A percentile compares a stretch with the other conserved stretches of the same genome.
phyloP scores from a whole-genome alignment of 2,329 filamentous ascomycete genomes.

The Beauveria pseudobassiana region DNA sequence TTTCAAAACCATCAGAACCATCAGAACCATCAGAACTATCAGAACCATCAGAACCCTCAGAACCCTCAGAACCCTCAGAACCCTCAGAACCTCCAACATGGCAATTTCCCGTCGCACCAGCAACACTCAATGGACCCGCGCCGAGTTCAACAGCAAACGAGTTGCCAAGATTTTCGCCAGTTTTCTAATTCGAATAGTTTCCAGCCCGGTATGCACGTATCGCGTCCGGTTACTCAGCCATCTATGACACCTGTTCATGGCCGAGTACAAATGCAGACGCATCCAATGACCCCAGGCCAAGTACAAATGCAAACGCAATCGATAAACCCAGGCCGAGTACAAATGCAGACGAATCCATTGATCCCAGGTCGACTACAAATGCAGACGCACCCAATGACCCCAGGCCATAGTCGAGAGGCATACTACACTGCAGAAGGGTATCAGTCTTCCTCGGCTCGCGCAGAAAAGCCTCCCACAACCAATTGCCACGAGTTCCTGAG shows the following conservation, averaged over 20 bases:
- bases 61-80: no score
- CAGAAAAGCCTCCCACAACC: neutral
- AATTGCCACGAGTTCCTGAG: neutral
- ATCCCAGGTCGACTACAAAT: no score
- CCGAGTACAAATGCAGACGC: neutral
- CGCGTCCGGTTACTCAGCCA: neutral
- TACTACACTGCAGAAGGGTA: slow-evolving; percentile 2
- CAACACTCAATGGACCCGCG: no score
- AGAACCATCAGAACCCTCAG: no score
- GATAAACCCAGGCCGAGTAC: no score
- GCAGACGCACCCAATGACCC: neutral
- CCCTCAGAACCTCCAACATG: no score
- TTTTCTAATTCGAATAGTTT: neutral
- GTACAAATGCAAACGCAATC: neutral
- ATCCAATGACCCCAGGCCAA: no score
- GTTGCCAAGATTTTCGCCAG: neutral
- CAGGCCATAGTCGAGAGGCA: neutral
- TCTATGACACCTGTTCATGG: neutral
- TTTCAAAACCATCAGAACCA: no score
- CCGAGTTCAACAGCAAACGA: no score
- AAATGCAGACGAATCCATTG: neutral
- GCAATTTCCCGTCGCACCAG: no score
- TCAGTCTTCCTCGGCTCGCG: neutral
- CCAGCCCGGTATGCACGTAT: neutral
- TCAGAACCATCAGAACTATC: no score